A percentile compares a stretch with the other conserved stretches of the same genome.
phyloP scores from a whole-genome alignment of 2,329 filamentous ascomycete species.

The Pseudocercospora vitis region DNA sequence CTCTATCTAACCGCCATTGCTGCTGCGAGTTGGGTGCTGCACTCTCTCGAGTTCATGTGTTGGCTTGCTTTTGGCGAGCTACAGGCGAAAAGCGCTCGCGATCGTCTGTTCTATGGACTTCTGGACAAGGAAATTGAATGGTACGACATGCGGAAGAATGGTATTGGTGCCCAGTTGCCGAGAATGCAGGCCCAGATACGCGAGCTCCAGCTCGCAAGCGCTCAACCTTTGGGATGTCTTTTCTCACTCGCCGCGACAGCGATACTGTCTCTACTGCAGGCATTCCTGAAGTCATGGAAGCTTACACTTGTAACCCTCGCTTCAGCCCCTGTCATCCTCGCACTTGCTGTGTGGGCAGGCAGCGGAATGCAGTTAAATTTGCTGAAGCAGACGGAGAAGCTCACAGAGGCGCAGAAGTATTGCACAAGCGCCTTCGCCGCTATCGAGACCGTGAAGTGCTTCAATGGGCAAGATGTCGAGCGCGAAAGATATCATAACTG shows the following conservation, averaged over 20 bases:
- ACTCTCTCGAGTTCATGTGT: conserved; percentile 63
- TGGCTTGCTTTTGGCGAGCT: conserved; percentile 82
- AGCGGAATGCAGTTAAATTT: conserved; percentile 64
- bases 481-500: conserved; percentile 62
- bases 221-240: conserved; percentile 73
- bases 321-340: conserved; percentile 66
- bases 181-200: conserved; percentile 76
- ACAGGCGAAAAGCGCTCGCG: conserved; percentile 67
- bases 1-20: conserved; percentile 65
- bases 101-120: conserved; percentile 65
- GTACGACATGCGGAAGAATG: conserved; percentile 74
- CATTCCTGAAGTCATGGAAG: conserved; percentile 79
- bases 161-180: conserved; percentile 69
- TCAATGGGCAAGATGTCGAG: conserved; percentile 73
- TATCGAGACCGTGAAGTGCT: conserved; percentile 85
- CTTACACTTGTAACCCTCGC: conserved; percentile 77
- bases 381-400: conserved; percentile 64
- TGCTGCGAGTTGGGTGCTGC: conserved; percentile 64
- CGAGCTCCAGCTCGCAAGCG: conserved; percentile 77
- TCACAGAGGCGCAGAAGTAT: conserved; percentile 70
- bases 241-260: conserved; percentile 65
- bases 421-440: conserved; percentile 67
- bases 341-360: conserved; percentile 61
- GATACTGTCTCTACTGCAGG: conserved; percentile 65
- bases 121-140: conserved; percentile 74